A percentile compares a stretch with the other conserved stretches of the same genome.
phyloP scores from a whole-genome alignment of 202 grass and related monocot genomes.

The Saccharum hybrid region DNA sequence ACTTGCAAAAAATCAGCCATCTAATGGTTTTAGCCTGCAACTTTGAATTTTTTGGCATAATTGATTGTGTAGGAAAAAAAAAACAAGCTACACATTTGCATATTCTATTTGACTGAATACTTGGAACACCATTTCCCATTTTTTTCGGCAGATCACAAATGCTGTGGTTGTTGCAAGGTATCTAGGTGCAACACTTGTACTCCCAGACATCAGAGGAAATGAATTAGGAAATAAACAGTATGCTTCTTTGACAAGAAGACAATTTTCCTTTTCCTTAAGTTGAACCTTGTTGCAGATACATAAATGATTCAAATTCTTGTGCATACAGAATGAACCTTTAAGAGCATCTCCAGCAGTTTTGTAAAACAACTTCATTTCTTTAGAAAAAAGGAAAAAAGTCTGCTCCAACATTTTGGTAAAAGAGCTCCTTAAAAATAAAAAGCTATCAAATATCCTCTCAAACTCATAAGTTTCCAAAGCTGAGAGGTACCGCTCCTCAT shows the following conservation, averaged over 20 bases:
- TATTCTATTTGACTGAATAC: background rate
- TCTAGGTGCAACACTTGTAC: slow-evolving; percentile 82
- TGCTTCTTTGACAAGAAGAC: slow-evolving; percentile 26
- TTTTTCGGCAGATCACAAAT: slow-evolving; percentile 75
- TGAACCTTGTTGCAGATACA: background rate
- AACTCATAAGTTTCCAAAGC: no score
- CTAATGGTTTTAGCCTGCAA: slow-evolving; percentile 55
- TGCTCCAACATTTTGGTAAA: no score
- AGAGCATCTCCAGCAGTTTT: no score
- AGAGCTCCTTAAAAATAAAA: no score
- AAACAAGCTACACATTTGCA: background rate
- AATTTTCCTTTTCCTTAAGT: slow-evolving; percentile 25
- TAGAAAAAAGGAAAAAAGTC: no score
- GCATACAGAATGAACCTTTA: slow-evolving; percentile 25
- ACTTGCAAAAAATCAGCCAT: slow-evolving; percentile 48
- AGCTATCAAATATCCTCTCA: no score
- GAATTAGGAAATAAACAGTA: slow-evolving; percentile 78
- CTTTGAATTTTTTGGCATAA: background rate
- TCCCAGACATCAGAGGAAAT: slow-evolving; percentile 86
- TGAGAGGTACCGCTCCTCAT: no score
- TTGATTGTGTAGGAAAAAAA: slow-evolving; percentile 2
- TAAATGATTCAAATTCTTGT: slow-evolving; percentile 19
- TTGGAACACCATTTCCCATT: background rate
- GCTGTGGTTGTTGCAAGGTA: slow-evolving; percentile 84
- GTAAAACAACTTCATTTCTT: no score